Evolutionary conservation across 306 rosid genomes (phyloP).

Genomic region (Gynostemma pentaphyllum): DNA sequence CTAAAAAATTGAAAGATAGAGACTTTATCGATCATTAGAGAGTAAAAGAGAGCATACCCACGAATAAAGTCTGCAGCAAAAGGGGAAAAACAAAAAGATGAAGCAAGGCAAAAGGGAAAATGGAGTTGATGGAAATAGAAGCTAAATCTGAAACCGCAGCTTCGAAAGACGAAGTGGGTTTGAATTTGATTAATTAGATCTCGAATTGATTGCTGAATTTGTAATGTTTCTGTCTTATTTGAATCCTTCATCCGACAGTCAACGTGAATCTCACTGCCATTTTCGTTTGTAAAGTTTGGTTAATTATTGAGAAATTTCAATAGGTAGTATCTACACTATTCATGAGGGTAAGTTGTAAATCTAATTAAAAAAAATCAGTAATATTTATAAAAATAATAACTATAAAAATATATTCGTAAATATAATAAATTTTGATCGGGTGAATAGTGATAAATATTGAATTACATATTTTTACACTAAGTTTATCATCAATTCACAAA

Average conservation of each 20-base stretch:
- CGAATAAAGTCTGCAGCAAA: not conserved
- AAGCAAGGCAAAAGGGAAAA: not conserved
- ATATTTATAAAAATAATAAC: too few species aligned
- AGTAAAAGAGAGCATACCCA: conserved; percentile 3
- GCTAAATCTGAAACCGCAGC: not conserved
- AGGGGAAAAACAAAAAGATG: not conserved
- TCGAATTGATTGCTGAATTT: not conserved
- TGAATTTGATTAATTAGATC: not conserved
- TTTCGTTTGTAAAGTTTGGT: not conserved
- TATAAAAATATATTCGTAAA: too few species aligned
- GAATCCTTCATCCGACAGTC: not conserved
- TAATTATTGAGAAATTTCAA: too few species aligned
- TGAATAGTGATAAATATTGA: too few species aligned
- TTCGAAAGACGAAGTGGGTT: not conserved
- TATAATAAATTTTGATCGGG: too few species aligned
- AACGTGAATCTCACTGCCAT: conserved; percentile 7
- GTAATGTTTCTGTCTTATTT: not conserved
- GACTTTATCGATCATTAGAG: not conserved
- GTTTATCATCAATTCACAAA: too few species aligned
- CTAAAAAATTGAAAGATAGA: not conserved
- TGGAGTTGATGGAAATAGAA: not conserved
- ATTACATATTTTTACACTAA: too few species aligned
- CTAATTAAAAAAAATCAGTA: too few species aligned
- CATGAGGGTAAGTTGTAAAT: too few species aligned
- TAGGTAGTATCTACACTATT: too few species aligned